Percentiles rank a stretch among this genome's conserved stretches.
phyloP scores from a whole-genome alignment of 139 green algal genomes.

The Picochlorum costavermella region DNA sequence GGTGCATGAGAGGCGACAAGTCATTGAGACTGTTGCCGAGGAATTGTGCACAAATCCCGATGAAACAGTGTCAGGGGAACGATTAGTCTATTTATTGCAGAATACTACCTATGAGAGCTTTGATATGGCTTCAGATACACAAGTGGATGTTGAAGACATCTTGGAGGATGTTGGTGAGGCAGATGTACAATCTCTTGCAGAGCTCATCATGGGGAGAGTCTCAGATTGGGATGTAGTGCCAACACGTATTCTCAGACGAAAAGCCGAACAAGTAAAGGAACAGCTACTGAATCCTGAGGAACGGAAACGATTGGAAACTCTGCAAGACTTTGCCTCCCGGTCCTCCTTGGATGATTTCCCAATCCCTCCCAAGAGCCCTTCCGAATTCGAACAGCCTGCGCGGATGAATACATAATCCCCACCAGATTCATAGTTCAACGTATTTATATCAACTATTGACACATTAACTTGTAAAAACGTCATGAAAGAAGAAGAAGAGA shows the following conservation, averaged over 20 bases:
- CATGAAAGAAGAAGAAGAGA: too few relatives aligned
- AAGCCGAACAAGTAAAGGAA: slow-evolving; percentile 27
- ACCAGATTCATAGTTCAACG: too few relatives aligned
- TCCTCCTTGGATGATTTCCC: slow-evolving; percentile 2
- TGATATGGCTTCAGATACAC: neutral
- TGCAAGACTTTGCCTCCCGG: neutral
- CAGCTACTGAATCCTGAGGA: slow-evolving; percentile 22
- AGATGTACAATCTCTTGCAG: slow-evolving; percentile 17
- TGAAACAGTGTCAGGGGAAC: slow-evolving; percentile 35
- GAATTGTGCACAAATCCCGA: slow-evolving; percentile 27
- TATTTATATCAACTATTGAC: too few relatives aligned
- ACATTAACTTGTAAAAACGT: too few relatives aligned
- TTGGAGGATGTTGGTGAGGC: slow-evolving; percentile 11
- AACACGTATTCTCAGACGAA: neutral
- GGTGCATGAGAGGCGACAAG: slow-evolving; percentile 20
- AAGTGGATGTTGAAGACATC: neutral
- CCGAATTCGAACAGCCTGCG: too few relatives aligned
- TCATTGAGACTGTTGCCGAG: slow-evolving; percentile 33
- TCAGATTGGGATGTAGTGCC: slow-evolving; percentile 35
- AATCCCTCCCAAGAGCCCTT: too few relatives aligned
- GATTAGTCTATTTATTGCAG: slow-evolving; percentile 38
- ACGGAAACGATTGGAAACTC: slow-evolving; percentile 19
- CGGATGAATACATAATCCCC: too few relatives aligned
- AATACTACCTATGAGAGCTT: neutral
- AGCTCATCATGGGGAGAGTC: slow-evolving; percentile 42